Evolutionary conservation across 2,329 filamentous ascomycete genomes (phyloP).

Genomic region (Colletotrichum simmondsii): DNA sequence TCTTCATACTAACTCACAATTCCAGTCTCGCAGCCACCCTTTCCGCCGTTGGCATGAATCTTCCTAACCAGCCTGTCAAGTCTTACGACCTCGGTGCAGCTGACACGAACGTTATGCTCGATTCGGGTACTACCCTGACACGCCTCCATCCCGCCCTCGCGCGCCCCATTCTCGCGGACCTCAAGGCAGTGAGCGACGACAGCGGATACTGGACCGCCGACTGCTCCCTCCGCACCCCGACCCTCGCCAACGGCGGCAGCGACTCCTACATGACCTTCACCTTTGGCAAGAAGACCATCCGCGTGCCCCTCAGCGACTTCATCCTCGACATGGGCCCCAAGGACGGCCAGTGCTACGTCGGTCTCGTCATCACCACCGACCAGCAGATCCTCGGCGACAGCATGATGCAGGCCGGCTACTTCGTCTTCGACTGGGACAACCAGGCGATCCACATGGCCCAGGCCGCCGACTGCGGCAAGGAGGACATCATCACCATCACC

Average conservation of each 20-base stretch:
- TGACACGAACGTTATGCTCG: conserved; percentile 58
- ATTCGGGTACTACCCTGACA: conserved; percentile 63
- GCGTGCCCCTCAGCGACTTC: conserved; percentile 59
- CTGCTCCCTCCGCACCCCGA: conserved; percentile 49
- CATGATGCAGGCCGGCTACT: conserved; percentile 56
- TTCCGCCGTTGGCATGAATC: conserved; percentile 44
- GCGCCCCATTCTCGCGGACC: conserved; percentile 52
- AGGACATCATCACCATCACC: conserved; percentile 50
- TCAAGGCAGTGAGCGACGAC: conserved; percentile 52
- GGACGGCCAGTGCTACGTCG: conserved; percentile 52
- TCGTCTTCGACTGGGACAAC: conserved; percentile 59
- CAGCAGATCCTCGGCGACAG: conserved; percentile 57
- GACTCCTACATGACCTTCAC: conserved; percentile 55
- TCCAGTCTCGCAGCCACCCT: conserved; percentile 47
- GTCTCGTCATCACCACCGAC: conserved; percentile 50
- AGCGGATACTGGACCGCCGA: conserved; percentile 57
- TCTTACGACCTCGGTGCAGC: conserved; percentile 39
- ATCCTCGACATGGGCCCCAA: conserved; percentile 53
- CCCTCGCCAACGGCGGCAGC: conserved; percentile 43
- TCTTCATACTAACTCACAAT: conserved; percentile 25
- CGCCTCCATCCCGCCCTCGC: conserved; percentile 57
- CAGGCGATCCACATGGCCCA: conserved; percentile 52
- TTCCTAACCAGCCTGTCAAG: conserved; percentile 36
- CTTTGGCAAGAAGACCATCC: conserved; percentile 54
- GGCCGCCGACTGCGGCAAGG: conserved; percentile 51